Percentiles rank a stretch among this genome's conserved stretches.
Conservation (phyloP, 1,139 yeast genomes). For the Komagataea norvegica region DNA sequence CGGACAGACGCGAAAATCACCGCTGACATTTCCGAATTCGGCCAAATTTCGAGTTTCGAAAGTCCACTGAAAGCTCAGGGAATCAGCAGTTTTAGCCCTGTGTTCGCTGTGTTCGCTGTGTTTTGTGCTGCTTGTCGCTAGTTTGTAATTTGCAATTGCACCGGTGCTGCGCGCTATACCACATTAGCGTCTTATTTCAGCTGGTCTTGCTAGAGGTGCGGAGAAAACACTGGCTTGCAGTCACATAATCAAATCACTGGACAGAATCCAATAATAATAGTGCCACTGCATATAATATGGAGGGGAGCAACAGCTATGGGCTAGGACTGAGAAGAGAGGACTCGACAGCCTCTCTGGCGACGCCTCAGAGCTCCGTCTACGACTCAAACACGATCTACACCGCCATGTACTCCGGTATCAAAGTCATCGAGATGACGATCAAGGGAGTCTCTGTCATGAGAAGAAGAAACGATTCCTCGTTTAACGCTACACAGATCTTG, state of each 20-base stretch:
- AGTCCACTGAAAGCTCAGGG: no score
- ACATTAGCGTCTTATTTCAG: no score
- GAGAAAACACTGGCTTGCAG: no score
- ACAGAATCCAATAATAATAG: no score
- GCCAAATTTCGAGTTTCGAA: neutral
- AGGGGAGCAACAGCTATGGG: neutral
- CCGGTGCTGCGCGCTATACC: no score
- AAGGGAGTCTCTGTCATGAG: conserved; percentile 81
- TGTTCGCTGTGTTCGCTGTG: no score
- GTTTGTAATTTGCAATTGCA: no score
- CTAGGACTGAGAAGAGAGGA: conserved; percentile 7
- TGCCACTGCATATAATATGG: no score
- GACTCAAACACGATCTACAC: conserved; percentile 40
- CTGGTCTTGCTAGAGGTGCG: no score
- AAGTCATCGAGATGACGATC: conserved; percentile 66
- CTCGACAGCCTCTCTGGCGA: conserved; percentile 5
- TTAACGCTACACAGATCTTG: conserved; percentile 87
- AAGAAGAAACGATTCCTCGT: conserved; percentile 71
- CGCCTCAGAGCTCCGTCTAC: conserved; percentile 6
- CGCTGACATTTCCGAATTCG: neutral
- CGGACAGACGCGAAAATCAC: neutral
- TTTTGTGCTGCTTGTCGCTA: no score
- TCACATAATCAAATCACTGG: no score
- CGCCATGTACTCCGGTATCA: conserved; percentile 61
- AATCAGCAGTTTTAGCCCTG: no score